These are phyloP conservation scores for Diaporthe aspalathi DNA, from an alignment of 2,329 filamentous ascomycete genomes.

Conservation along the genomic window DNA sequence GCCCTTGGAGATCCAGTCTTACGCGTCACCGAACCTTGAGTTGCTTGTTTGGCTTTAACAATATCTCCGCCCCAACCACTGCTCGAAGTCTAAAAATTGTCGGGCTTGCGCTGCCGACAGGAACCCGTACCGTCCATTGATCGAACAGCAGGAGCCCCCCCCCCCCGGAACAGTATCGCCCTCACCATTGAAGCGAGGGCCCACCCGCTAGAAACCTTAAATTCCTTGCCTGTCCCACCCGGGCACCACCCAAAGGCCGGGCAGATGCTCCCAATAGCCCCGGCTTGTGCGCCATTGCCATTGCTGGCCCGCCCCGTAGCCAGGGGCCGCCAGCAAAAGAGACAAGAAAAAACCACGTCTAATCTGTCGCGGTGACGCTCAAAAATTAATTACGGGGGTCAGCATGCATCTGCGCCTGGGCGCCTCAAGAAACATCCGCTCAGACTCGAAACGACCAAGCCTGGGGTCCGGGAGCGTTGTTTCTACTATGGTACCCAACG, in stretches of 20 bases:
- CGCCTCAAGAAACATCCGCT: slow-evolving; percentile 24
- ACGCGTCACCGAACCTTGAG: slow-evolving; percentile 19
- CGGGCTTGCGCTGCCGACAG: slow-evolving; percentile 12
- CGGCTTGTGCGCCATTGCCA: background rate
- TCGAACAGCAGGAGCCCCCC: background rate
- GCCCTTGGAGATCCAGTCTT: background rate
- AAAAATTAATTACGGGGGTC: slow-evolving; percentile 12
- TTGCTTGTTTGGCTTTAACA: slow-evolving; percentile 28
- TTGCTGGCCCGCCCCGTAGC: background rate
- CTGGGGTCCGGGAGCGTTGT: slow-evolving; percentile 21
- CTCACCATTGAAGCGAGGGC: slow-evolving; percentile 24
- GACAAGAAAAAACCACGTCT: background rate
- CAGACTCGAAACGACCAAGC: slow-evolving; percentile 26
- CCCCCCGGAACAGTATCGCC: background rate
- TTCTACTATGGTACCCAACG: background rate
- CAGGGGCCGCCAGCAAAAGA: background rate
- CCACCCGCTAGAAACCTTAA: slow-evolving; percentile 25
- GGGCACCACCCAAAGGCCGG: background rate
- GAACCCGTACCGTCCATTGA: slow-evolving; percentile 1
- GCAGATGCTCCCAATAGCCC: slow-evolving; percentile 1
- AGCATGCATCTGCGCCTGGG: slow-evolving; percentile 10
- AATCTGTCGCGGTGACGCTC: background rate
- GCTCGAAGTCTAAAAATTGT: slow-evolving; percentile 23
- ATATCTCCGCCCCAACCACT: slow-evolving; percentile 11
- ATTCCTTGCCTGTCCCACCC: slow-evolving; percentile 8